A percentile compares a stretch with the other conserved stretches of the same genome.
Conservation (phyloP, 768 basidiomycete species). For the Crepidotus variabilis region DNA sequence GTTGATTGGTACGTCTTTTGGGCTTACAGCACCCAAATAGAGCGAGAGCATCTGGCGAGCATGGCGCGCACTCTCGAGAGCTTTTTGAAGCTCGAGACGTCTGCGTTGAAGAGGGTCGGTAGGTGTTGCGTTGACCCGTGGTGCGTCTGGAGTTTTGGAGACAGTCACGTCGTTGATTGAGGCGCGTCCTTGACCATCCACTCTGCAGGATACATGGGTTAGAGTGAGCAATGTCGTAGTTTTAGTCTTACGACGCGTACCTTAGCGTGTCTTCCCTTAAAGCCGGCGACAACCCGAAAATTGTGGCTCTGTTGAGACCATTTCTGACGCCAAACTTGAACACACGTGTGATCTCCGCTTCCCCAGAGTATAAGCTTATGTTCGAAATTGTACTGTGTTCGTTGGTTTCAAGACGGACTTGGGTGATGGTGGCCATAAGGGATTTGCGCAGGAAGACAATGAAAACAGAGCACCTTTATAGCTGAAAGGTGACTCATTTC, state of each 20-base stretch:
- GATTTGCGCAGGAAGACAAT: no score
- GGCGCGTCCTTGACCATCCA: slow-evolving; percentile 35
- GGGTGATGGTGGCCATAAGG: not conserved
- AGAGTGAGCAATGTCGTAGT: no score
- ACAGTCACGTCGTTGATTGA: slow-evolving; percentile 36
- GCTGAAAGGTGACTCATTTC: no score
- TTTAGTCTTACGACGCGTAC: no score
- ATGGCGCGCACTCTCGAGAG: slow-evolving; percentile 22
- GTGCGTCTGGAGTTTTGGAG: slow-evolving; percentile 8
- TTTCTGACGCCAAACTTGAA: slow-evolving; percentile 27
- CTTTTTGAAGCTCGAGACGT: slow-evolving; percentile 16
- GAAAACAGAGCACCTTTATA: no score
- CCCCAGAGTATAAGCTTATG: slow-evolving; percentile 32
- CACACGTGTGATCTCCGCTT: slow-evolving; percentile 31
- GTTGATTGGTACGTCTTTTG: slow-evolving; percentile 19
- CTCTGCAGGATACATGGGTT: slow-evolving; percentile 23
- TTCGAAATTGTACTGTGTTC: slow-evolving; percentile 26
- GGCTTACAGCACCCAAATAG: slow-evolving; percentile 26
- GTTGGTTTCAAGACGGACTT: not conserved
- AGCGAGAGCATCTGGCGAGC: slow-evolving; percentile 19
- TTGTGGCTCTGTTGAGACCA: slow-evolving; percentile 30
- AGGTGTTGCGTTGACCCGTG: slow-evolving; percentile 3
- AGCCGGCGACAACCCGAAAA: slow-evolving; percentile 25
- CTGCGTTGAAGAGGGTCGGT: slow-evolving; percentile 12
- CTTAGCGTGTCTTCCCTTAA: slow-evolving; percentile 27